Evolutionary conservation across 2,329 filamentous ascomycete genomes (phyloP).

Genomic region (Kalmusia sp.): DNA sequence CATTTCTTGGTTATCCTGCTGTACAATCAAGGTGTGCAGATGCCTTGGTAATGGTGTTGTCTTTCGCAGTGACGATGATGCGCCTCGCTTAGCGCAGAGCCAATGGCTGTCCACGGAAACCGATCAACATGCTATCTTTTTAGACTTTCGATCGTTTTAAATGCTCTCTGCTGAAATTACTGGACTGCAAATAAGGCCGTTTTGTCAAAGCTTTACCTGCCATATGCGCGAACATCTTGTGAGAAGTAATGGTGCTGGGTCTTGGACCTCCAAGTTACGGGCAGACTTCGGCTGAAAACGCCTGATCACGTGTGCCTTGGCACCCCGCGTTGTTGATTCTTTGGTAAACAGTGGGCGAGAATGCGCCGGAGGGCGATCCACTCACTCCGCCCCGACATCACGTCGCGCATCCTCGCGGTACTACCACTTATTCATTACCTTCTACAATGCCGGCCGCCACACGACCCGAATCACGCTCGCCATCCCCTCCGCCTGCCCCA

Average conservation of each 20-base stretch:
- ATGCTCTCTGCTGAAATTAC: no score
- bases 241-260: no score
- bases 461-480: conserved; percentile 45
- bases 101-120: no score
- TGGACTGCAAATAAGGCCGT: no score
- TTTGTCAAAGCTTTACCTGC: no score
- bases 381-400: background rate
- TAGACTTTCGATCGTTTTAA: no score
- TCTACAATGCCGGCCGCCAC: conserved; percentile 39
- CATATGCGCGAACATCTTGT: no score
- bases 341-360: no score
- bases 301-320: conserved; percentile 4
- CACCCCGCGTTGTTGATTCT: no score
- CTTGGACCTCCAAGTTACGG: no score
- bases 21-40: background rate
- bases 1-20: background rate
- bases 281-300: background rate
- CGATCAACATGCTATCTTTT: no score
- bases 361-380: background rate
- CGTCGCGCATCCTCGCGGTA: background rate
- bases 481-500: conserved; percentile 61
- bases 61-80: background rate
- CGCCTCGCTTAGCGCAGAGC: background rate
- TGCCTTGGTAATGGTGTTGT: background rate
- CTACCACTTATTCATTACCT: conserved; percentile 10